Conservation (phyloP, 331 rosid genomes). For the Malus hybrid region DNA sequence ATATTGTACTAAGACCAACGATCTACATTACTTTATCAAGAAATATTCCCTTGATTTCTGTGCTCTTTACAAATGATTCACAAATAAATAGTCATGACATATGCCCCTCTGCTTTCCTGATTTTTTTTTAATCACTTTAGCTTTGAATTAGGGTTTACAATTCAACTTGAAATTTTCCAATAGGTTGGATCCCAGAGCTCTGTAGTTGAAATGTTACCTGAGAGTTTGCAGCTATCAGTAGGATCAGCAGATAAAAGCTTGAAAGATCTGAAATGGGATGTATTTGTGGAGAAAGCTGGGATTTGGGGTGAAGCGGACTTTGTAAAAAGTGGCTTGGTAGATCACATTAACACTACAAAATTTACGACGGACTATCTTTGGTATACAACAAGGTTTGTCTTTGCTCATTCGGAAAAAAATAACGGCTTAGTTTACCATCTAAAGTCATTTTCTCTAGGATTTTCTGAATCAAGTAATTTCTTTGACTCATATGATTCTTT, state of each 20-base stretch:
- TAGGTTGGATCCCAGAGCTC: conserved; percentile 68
- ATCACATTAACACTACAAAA: conserved; percentile 90
- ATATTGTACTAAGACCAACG: not conserved
- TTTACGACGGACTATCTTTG: conserved; percentile 90
- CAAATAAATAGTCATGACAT: too few species aligned
- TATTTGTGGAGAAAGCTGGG: conserved; percentile 72
- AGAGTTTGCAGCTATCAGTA: conserved; percentile 42
- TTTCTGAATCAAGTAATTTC: not conserved
- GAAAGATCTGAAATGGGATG: conserved; percentile 54
- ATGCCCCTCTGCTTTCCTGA: not conserved
- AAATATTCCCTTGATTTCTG: too few species aligned
- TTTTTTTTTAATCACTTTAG: conserved; percentile 1
- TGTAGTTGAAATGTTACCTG: conserved; percentile 62
- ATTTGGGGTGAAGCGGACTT: conserved; percentile 79
- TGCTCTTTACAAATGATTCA: too few species aligned
- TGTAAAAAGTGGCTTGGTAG: conserved; percentile 65
- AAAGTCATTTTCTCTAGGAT: not conserved
- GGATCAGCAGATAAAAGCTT: conserved; percentile 29
- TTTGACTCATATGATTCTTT: conserved; percentile 17
- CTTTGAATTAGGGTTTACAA: not conserved
- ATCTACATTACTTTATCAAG: too few species aligned
- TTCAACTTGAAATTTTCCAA: conserved; percentile 15
- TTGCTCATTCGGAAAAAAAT: conserved; percentile 2
- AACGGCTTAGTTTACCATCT: not conserved
- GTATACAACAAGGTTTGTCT: conserved; percentile 77